Percentiles rank a stretch among this genome's conserved stretches.
Conservation (phyloP, 768 basidiomycete genomes). For the Ramaria rubella region DNA sequence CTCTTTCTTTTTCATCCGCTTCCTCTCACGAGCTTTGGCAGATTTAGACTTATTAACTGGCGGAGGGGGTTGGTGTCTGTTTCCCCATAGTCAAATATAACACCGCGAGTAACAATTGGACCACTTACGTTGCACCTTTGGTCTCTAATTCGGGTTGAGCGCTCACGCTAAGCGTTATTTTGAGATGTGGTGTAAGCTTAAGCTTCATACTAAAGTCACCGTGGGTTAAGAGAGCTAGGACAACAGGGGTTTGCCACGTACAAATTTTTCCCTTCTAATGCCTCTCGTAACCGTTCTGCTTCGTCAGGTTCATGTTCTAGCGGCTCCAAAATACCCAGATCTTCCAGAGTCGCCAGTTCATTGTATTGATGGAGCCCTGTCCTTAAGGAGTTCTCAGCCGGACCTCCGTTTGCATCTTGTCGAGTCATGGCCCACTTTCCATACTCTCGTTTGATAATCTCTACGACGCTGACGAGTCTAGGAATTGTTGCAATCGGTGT, state of each 20-base stretch:
- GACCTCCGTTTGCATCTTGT: background rate
- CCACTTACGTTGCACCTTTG: slow-evolving; percentile 46
- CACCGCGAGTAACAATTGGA: slow-evolving; percentile 10
- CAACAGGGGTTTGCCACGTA: slow-evolving; percentile 28
- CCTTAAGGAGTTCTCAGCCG: slow-evolving; percentile 27
- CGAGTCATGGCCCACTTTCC: slow-evolving; percentile 23
- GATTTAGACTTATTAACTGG: slow-evolving; percentile 10
- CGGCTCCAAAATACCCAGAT: slow-evolving; percentile 18
- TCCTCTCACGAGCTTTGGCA: slow-evolving; percentile 8
- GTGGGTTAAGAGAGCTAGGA: slow-evolving; percentile 5
- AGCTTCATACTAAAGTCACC: slow-evolving; percentile 39
- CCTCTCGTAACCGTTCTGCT: slow-evolving; percentile 27
- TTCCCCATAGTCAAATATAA: background rate
- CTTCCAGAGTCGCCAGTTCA: slow-evolving; percentile 53
- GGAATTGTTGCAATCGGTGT: slow-evolving; percentile 36
- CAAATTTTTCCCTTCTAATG: slow-evolving; percentile 55
- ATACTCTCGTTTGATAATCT: slow-evolving; percentile 82
- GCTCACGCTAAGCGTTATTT: slow-evolving; percentile 50
- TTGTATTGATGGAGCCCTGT: slow-evolving; percentile 74
- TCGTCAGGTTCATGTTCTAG: slow-evolving; percentile 22
- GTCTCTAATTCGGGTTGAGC: slow-evolving; percentile 36
- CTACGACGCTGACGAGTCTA: slow-evolving; percentile 67
- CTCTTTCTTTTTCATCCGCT: slow-evolving; percentile 1
- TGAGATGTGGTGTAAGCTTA: slow-evolving; percentile 61
- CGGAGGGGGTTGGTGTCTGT: slow-evolving; percentile 45